Evolutionary conservation across 1,139 yeast species (phyloP).

Genomic region (Taphrina sp.): DNA sequence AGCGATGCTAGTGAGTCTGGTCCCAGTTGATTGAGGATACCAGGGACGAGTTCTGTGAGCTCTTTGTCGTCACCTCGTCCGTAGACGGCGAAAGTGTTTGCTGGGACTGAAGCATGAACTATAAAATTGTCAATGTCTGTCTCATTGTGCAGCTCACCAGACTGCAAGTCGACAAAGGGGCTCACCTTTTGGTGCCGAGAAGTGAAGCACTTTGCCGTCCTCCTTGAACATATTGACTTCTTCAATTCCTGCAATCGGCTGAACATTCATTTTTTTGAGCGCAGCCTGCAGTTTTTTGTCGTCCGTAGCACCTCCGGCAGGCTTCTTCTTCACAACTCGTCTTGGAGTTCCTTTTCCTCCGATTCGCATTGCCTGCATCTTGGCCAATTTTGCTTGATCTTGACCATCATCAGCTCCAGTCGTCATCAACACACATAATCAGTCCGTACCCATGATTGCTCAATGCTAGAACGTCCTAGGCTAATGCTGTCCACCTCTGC

Average conservation of each 20-base stretch:
- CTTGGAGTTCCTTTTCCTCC: constrained; percentile 54
- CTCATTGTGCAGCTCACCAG: no score
- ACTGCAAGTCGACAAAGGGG: neutral
- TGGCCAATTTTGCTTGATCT: constrained; percentile 44
- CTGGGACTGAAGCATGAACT: constrained; percentile 87
- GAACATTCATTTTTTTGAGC: constrained; percentile 84
- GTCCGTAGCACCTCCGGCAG: constrained; percentile 65
- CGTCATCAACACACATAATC: neutral
- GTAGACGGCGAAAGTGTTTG: constrained; percentile 91
- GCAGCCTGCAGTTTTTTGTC: constrained; percentile 89
- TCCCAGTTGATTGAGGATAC: constrained; percentile 93
- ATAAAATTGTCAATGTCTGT: no score
- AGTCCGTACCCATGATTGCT: constrained; percentile 11
- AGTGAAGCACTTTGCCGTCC: constrained; percentile 93
- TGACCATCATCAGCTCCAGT: constrained; percentile 4
- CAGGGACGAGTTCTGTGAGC: constrained; percentile 90
- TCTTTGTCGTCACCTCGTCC: constrained; percentile 95
- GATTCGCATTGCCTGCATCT: constrained; percentile 48
- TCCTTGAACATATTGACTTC: constrained; percentile 98
- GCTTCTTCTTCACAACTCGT: constrained; percentile 76
- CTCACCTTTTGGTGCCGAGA: constrained; percentile 50
- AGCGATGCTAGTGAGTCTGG: constrained; percentile 91
- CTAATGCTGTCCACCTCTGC: no score
- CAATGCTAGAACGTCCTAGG: no score
- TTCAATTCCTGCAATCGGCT: constrained; percentile 82